phyloP scores from a whole-genome alignment of 768 basidiomycete genomes.

The Hemileccinum impolitum region DNA sequence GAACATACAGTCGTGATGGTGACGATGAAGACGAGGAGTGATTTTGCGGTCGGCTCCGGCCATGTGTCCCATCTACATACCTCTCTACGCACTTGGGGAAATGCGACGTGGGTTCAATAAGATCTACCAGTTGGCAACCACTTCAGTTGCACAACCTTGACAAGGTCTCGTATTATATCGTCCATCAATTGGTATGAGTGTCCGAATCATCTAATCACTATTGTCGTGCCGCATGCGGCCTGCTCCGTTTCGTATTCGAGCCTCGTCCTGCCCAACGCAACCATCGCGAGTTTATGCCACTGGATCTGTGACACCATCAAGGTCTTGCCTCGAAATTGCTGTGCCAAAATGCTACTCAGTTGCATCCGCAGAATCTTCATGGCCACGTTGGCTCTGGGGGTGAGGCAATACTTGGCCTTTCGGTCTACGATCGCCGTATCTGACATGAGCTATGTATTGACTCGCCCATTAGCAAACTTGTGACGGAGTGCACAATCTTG shows the following conservation, averaged over 20 bases:
- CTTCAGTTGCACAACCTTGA: background rate
- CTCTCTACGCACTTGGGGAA: background rate
- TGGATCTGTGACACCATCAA: slow-evolving; percentile 54
- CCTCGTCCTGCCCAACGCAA: slow-evolving; percentile 55
- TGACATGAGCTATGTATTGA: slow-evolving; percentile 56
- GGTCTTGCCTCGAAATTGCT: slow-evolving; percentile 61
- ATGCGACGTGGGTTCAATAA: slow-evolving; percentile 7
- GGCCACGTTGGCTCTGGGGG: slow-evolving; percentile 72
- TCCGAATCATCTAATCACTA: slow-evolving; percentile 17
- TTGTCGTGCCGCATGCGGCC: slow-evolving; percentile 3
- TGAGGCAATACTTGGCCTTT: slow-evolving; percentile 70
- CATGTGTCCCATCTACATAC: slow-evolving; percentile 3
- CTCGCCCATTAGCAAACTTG: slow-evolving; percentile 3
- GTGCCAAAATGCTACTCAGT: slow-evolving; percentile 54
- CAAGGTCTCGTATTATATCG: background rate
- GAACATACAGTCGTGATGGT: slow-evolving; percentile 37
- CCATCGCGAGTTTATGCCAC: slow-evolving; percentile 75
- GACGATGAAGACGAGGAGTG: slow-evolving; percentile 57
- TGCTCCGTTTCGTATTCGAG: slow-evolving; percentile 27
- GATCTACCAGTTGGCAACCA: no score
- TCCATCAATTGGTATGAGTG: background rate
- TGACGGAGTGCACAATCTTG: background rate
- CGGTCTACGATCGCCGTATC: slow-evolving; percentile 76
- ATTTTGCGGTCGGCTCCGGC: slow-evolving; percentile 2
- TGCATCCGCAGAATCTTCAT: slow-evolving; percentile 75